Evolutionary conservation across 495 filamentous ascomycete species (phyloP).

Genomic region (Hypoxylon trugodes): DNA sequence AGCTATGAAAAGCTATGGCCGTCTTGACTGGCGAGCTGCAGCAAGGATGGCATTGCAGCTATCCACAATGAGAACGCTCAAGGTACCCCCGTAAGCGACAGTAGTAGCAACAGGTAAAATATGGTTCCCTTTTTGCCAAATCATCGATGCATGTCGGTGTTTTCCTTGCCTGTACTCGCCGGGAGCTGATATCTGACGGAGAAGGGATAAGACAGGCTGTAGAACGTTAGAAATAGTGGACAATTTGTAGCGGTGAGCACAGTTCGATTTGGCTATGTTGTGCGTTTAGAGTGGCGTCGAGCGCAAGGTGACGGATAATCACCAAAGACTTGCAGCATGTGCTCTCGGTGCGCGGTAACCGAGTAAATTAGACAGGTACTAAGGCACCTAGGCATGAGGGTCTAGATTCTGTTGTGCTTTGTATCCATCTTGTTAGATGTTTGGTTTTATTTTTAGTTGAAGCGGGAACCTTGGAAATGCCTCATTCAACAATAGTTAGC

Average conservation of each 20-base stretch:
- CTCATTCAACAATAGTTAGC: slow-evolving; percentile 32
- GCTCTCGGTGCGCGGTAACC: slow-evolving; percentile 25
- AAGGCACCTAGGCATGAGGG: slow-evolving; percentile 15
- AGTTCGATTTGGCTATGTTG: slow-evolving; percentile 28
- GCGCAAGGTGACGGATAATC: slow-evolving; percentile 24
- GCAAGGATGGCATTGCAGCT: slow-evolving; percentile 24
- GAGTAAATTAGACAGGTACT: no score
- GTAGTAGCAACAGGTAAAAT: slow-evolving; percentile 11
- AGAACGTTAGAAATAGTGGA: slow-evolving; percentile 9
- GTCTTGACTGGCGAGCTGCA: slow-evolving; percentile 27
- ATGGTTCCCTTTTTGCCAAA: slow-evolving; percentile 28
- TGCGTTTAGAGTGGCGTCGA: slow-evolving; percentile 30
- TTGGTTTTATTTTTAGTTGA: slow-evolving; percentile 16
- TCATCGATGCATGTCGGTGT: slow-evolving; percentile 28
- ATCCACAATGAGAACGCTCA: slow-evolving; percentile 15
- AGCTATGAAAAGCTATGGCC: slow-evolving; percentile 31
- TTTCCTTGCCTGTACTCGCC: slow-evolving; percentile 22
- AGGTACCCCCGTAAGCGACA: slow-evolving; percentile 25
- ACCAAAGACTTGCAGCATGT: slow-evolving; percentile 27
- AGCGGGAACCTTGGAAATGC: slow-evolving; percentile 34
- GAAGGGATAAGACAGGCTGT: slow-evolving; percentile 17
- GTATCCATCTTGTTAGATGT: slow-evolving; percentile 1
- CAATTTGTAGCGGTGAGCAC: slow-evolving; percentile 34
- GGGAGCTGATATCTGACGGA: slow-evolving; percentile 26
- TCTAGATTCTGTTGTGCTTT: slow-evolving; percentile 21